Evolutionary conservation across 1,284 basidiomycete species (phyloP), one percentile per base, ranked within the genome.

Genomic region (Papiliotrema fonsecae): DNA sequence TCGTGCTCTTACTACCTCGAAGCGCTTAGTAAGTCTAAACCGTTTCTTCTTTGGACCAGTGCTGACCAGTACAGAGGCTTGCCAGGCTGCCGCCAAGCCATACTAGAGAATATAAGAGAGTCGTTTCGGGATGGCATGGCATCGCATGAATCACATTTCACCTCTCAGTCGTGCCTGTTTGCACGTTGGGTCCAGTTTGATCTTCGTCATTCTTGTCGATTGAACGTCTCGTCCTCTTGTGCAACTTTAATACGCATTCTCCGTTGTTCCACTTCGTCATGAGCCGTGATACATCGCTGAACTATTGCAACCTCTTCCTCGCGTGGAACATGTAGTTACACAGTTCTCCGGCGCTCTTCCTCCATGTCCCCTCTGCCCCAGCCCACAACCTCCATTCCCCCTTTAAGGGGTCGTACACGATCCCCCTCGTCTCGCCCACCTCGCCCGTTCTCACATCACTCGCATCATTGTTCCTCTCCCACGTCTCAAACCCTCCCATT

Each of bases 401-500:
- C 22, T 76, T 78, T 64, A 88, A 78, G 4, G 91, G 91, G 47
- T 88, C 75, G 71, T 90, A 94, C 11, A 89, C 77, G 45, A 93
- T 81, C 5, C 90, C 90, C 25, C 86, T 80, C 9, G 87, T 78
- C 70, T 92, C 88, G 2, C 88, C 87, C 62, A 91, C 80, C 34
- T 84, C 78, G 18, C 78, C 75, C 0, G 81, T 77, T 25, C 72
- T 57, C 9, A 79, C 77, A 65, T 78, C 72, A 47, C 66, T 56
- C 55, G 73, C 58, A 75, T 72, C 56, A 61, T 71, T 34, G 76
- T 56, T 47, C 38, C 55, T 30, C 58, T 62, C 57, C 72, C 57
- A 70, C 37, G 50, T 65, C 49, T 49, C 74, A 71, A 70, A 53
- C 3, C 72, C 72, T 57, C 77, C 65, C 77, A 81, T 64, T 58